Evolutionary conservation across 2,329 filamentous ascomycete genomes (phyloP).

Genomic region (Grosmannia clavigera): DNA sequence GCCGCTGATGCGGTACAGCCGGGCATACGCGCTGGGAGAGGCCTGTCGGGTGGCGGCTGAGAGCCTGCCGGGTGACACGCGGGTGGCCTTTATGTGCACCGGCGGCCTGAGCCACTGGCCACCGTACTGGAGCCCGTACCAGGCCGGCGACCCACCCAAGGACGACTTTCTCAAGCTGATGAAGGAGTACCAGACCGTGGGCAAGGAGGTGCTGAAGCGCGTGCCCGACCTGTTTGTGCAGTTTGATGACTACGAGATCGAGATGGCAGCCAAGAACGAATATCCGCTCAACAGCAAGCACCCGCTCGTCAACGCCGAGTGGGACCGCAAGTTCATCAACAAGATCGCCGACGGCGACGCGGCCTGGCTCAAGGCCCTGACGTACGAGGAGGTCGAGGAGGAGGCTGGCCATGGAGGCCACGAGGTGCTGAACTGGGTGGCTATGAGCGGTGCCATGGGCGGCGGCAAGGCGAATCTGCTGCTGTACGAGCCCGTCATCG

Average conservation of each 20-base stretch:
- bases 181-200: constrained; percentile 13
- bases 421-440: constrained; percentile 13
- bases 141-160: constrained; percentile 10
- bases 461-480: constrained; percentile 10
- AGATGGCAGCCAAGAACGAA: constrained; percentile 12
- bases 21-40: constrained; percentile 19
- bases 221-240: constrained; percentile 9
- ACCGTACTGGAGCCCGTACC: constrained; percentile 10
- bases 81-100: constrained; percentile 10
- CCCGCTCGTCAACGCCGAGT: constrained; percentile 11
- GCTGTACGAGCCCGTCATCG: constrained; percentile 11
- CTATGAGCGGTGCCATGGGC: constrained; percentile 9
- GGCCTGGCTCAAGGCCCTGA: constrained; percentile 6
- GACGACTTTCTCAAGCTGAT: constrained; percentile 12
- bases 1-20: constrained; percentile 14
- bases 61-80: constrained; percentile 4
- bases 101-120: constrained; percentile 11
- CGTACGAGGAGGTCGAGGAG: constrained; percentile 12
- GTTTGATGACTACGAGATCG: constrained; percentile 11
- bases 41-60: constrained; percentile 16
- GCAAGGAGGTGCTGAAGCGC: constrained; percentile 8
- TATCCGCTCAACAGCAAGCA: constrained; percentile 12
- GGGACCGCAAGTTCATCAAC: constrained; percentile 8
- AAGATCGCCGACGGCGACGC: constrained; percentile 6
- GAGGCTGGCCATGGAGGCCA: constrained; percentile 11